Evolutionary conservation across 495 filamentous ascomycete species (phyloP).

Genomic region (Chaetomium tenue): DNA sequence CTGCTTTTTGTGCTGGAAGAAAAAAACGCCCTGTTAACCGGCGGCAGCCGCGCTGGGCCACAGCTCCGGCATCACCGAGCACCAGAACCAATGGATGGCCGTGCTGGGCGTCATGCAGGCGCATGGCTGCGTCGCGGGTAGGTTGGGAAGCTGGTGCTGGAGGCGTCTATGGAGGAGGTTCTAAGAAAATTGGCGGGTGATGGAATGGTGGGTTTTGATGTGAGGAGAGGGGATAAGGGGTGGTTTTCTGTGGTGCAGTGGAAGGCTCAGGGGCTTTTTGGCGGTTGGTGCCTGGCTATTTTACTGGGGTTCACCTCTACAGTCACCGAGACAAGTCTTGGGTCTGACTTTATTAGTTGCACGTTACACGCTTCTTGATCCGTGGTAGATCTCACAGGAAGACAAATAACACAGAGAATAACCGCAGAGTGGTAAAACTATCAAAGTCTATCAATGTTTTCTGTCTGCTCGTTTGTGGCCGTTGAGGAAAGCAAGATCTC

Average conservation of each 20-base stretch:
- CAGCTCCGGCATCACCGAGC: slow-evolving; percentile 88
- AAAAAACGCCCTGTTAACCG: slow-evolving; percentile 87
- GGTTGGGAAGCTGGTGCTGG: background rate
- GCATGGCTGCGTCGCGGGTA: slow-evolving; percentile 62
- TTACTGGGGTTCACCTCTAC: too few species aligned
- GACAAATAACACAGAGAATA: too few species aligned
- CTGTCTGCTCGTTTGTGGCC: too few species aligned
- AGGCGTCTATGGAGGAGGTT: background rate
- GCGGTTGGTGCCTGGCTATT: too few species aligned
- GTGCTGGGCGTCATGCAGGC: slow-evolving; percentile 62
- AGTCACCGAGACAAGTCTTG: too few species aligned
- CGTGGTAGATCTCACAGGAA: too few species aligned
- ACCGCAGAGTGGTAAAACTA: too few species aligned
- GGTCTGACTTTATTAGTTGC: too few species aligned
- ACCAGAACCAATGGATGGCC: slow-evolving; percentile 67
- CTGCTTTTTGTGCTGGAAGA: slow-evolving; percentile 70
- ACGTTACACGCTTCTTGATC: too few species aligned
- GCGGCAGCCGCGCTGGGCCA: slow-evolving; percentile 91
- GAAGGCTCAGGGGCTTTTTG: too few species aligned
- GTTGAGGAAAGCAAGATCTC: too few species aligned
- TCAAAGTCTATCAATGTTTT: too few species aligned
- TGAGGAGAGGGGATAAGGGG: background rate
- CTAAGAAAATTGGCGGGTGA: slow-evolving; percentile 6
- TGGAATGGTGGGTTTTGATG: background rate
- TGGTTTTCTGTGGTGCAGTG: background rate